Evolutionary conservation across 371 early-diverging fungal genomes (phyloP).

Genomic region (Encephalitozoon hellem): DNA sequence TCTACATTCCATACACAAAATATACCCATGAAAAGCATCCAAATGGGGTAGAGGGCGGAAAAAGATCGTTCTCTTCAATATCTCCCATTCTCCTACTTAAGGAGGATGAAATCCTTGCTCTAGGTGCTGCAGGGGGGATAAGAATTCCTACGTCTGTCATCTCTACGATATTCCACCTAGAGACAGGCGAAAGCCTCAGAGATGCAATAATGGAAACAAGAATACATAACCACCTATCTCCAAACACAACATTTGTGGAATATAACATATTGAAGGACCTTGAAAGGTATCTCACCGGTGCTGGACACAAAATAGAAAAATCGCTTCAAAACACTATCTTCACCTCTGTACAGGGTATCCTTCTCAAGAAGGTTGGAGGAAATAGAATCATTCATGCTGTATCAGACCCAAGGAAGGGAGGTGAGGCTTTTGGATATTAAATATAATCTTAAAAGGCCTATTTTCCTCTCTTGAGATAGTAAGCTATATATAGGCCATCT

Average conservation of each 20-base stretch:
- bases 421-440: conserved; percentile 38
- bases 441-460: neutral
- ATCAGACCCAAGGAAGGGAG: conserved; percentile 49
- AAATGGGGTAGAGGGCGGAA: conserved; percentile 73
- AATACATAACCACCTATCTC: conserved; percentile 81
- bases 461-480: neutral
- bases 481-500: neutral
- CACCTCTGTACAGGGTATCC: conserved; percentile 53
- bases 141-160: conserved; percentile 75
- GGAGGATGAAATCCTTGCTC: conserved; percentile 66
- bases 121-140: conserved; percentile 88
- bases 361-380: conserved; percentile 13
- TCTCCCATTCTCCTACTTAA: conserved; percentile 74
- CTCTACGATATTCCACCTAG: conserved; percentile 68
- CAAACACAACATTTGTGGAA: conserved; percentile 64
- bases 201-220: conserved; percentile 71
- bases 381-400: conserved; percentile 38
- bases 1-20: conserved; percentile 72
- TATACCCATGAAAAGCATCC: conserved; percentile 75
- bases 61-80: conserved; percentile 80
- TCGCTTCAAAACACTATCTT: conserved; percentile 40
- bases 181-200: conserved; percentile 66
- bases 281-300: conserved; percentile 17
- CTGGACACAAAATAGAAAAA: conserved; percentile 40
- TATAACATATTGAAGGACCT: neutral